A percentile compares a stretch with the other conserved stretches of the same genome.
These are phyloP conservation scores for Pisolithus sp. DNA, from an alignment of 768 basidiomycete species.

Conservation along the genomic window DNA sequence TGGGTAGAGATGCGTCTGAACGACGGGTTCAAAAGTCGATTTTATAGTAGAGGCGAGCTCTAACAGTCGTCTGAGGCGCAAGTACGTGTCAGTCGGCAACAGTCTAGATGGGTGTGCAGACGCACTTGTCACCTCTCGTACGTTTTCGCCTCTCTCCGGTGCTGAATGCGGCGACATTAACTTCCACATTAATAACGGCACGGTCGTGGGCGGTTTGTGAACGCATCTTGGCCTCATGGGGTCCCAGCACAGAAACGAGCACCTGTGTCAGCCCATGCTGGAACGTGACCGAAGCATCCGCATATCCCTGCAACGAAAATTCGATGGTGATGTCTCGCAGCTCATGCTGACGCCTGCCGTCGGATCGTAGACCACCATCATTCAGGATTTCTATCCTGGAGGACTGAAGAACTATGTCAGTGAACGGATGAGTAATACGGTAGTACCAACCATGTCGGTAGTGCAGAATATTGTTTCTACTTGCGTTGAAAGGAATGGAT, in stretches of 20 bases:
- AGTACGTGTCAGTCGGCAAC: background rate
- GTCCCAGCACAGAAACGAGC: constrained; percentile 84
- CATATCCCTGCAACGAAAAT: constrained; percentile 63
- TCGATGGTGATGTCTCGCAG: constrained; percentile 77
- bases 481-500: too few species aligned
- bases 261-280: constrained; percentile 90
- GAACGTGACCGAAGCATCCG: constrained; percentile 82
- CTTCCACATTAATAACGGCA: constrained; percentile 85
- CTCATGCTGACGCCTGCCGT: constrained; percentile 89
- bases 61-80: constrained; percentile 59
- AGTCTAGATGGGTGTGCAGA: constrained; percentile 3
- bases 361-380: constrained; percentile 83
- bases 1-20: constrained; percentile 87
- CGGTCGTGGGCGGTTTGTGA: constrained; percentile 81
- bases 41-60: constrained; percentile 85
- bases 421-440: background rate
- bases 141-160: constrained; percentile 73
- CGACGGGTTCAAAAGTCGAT: constrained; percentile 93
- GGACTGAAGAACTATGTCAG: constrained; percentile 25
- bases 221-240: constrained; percentile 79
- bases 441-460: constrained; percentile 1
- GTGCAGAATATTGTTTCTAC: background rate
- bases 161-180: constrained; percentile 82
- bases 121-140: constrained; percentile 82
- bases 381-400: constrained; percentile 71